A percentile compares a stretch with the other conserved stretches of the same genome.
Evolutionary conservation across 2,329 filamentous ascomycete species (phyloP).

Genomic region (Trichoderma sp.): DNA sequence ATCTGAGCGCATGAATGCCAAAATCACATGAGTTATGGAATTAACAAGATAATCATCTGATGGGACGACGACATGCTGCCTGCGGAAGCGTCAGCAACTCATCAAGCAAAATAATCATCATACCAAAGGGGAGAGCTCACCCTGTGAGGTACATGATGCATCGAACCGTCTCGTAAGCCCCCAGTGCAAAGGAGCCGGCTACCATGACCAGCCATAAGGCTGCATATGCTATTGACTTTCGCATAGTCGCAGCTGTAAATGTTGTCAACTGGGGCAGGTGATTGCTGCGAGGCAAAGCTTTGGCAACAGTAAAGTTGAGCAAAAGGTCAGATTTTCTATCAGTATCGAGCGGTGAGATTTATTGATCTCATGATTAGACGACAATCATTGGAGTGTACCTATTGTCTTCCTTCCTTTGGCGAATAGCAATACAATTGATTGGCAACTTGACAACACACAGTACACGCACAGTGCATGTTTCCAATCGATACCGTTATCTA

Average conservation of each 20-base stretch:
- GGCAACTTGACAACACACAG: background rate
- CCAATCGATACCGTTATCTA: constrained; percentile 15
- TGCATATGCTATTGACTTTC: background rate
- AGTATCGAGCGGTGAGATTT: background rate
- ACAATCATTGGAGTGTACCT: too few species aligned
- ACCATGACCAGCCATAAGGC: constrained; percentile 14
- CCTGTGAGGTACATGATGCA: constrained; percentile 52
- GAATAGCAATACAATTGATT: background rate
- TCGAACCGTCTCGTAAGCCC: constrained; percentile 22
- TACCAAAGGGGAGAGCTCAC: constrained; percentile 30
- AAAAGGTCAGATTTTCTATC: background rate
- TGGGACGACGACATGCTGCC: constrained; percentile 47
- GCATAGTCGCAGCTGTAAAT: background rate
- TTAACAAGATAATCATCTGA: constrained; percentile 33
- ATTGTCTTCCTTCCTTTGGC: background rate
- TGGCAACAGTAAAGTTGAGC: background rate
- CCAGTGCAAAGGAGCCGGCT: background rate
- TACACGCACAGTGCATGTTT: background rate
- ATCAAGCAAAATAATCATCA: background rate
- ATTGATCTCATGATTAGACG: background rate
- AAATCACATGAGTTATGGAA: constrained; percentile 53
- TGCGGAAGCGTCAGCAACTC: constrained; percentile 24
- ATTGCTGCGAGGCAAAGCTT: background rate
- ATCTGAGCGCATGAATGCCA: constrained; percentile 56
- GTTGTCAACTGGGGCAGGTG: background rate